Evolutionary conservation across 1,284 basidiomycete species (phyloP), one percentile per base, ranked within the genome.

Genomic region (Porogramme epimiltina): DNA sequence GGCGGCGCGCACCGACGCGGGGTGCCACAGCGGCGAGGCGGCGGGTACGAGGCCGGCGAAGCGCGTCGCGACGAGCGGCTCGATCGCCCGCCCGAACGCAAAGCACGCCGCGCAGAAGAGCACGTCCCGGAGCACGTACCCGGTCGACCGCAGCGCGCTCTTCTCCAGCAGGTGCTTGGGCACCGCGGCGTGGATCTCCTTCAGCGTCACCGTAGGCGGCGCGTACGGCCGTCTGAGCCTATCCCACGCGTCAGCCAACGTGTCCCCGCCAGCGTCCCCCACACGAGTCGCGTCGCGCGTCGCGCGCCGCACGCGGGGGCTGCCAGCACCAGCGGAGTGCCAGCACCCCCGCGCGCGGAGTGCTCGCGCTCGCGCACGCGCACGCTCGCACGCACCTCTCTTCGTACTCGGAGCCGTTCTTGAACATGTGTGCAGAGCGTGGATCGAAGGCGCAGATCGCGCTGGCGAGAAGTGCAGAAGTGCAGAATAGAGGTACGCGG

Each of bases 81-180:
- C 67, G 58, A 79, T 78, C n/a, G 63, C 63, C 13, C 65, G 64
- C 22, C 73, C 78, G 45, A 74, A 65, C 37, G 63, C 62, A 56
- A 75, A 76, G 55, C 79, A 70, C 2, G 59, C 58, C 38, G 63
- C 63, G 37, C 73, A 75, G 43, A 79, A 61, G 22, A 63, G 57
- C 34, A 80, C 51, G 61, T 79, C 77, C 37, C 77, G 72, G 26
- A 64, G 28, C 36, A 80, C 59, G 59, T 78, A 80, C 45, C 65
- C 56, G 26, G 63, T 43, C 18, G 66, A 66, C 33, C 55, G 60
- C 42, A 62, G 51, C 22, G 63, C 49, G 49, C 67, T 56, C 70
- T 82, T 77, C 66, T 82, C 75, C 62, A 85, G 85, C 66, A 79
- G 72, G 51, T 74, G 67, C 43, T 68, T 72, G 11, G 78, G 78